Percentiles rank a stretch among this genome's conserved stretches.
These are phyloP conservation scores for Sugiyamaella paludigena DNA, from an alignment of 1,139 yeast species.

Conservation along the genomic window DNA sequence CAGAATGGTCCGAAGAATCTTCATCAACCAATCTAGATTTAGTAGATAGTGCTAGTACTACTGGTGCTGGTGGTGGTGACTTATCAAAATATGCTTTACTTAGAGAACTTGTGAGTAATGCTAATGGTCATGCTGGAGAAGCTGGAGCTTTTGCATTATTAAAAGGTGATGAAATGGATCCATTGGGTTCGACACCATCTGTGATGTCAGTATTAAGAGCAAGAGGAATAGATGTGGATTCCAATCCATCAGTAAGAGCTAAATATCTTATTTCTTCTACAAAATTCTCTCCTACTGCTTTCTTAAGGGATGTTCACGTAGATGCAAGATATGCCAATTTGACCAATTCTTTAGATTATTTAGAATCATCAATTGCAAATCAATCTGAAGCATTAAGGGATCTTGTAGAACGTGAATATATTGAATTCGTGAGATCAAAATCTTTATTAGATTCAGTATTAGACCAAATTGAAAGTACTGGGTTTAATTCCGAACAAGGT, in stretches of 20 bases:
- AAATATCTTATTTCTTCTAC: conserved; percentile 70
- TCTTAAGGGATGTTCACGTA: conserved; percentile 66
- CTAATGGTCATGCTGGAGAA: conserved; percentile 3
- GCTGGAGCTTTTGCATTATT: conserved; percentile 23
- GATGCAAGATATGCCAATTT: conserved; percentile 68
- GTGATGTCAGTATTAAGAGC: conserved; percentile 33
- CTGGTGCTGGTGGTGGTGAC: conserved; percentile 19
- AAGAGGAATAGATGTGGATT: conserved; percentile 33
- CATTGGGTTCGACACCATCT: conserved; percentile 38
- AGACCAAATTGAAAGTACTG: conserved; percentile 46
- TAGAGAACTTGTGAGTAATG: conserved; percentile 27
- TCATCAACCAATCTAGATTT: conserved; percentile 10
- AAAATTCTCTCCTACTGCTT: conserved; percentile 66
- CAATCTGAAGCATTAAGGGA: conserved; percentile 65
- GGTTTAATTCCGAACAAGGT: conserved; percentile 40
- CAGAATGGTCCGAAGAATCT: conserved; percentile 29
- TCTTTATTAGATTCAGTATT: conserved; percentile 60
- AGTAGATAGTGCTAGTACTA: conserved; percentile 2
- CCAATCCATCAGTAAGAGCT: conserved; percentile 33
- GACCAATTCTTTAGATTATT: conserved; percentile 50
- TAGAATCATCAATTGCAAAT: conserved; percentile 60
- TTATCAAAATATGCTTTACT: conserved; percentile 29
- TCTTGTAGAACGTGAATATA: conserved; percentile 71
- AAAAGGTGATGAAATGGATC: conserved; percentile 39
- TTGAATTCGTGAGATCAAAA: conserved; percentile 73